A percentile compares a stretch with the other conserved stretches of the same genome.
phyloP scores from a whole-genome alignment of 805 yeast species.

The Komagataella phaffii region DNA sequence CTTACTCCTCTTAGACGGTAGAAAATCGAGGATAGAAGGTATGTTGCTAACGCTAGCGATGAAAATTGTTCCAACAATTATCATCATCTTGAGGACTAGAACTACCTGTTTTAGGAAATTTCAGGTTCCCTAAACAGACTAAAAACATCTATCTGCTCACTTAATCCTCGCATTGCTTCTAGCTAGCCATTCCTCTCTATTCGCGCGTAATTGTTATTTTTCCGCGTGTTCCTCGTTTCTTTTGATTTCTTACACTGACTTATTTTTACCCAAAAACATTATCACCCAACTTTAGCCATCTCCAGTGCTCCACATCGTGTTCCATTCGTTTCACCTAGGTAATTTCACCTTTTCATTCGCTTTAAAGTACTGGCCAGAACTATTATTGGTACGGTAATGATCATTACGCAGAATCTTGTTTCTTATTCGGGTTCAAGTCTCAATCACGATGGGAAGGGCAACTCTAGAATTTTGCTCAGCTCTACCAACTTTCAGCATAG shows the following conservation, averaged over 20 bases:
- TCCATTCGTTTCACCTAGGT: neutral
- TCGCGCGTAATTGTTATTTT: neutral
- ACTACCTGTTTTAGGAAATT: too few relatives aligned
- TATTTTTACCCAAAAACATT: neutral
- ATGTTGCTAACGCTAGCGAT: too few relatives aligned
- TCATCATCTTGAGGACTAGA: too few relatives aligned
- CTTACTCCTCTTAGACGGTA: too few relatives aligned
- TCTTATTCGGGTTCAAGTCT: neutral
- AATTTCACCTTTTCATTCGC: neutral
- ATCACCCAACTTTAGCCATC: neutral
- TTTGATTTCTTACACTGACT: neutral
- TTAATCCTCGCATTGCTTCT: too few relatives aligned
- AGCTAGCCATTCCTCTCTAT: neutral
- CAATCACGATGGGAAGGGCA: neutral
- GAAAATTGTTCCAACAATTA: too few relatives aligned
- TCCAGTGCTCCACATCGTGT: neutral
- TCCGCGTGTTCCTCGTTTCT: neutral
- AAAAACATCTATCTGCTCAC: too few relatives aligned
- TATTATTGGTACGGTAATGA: neutral
- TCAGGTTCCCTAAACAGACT: too few relatives aligned
- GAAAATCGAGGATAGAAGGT: too few relatives aligned
- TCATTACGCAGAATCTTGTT: neutral
- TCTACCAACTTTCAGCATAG: neutral
- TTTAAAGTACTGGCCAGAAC: neutral
- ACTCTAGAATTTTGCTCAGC: neutral